phyloP scores from a whole-genome alignment of 345 rosid species.

The Acer saccharum region DNA sequence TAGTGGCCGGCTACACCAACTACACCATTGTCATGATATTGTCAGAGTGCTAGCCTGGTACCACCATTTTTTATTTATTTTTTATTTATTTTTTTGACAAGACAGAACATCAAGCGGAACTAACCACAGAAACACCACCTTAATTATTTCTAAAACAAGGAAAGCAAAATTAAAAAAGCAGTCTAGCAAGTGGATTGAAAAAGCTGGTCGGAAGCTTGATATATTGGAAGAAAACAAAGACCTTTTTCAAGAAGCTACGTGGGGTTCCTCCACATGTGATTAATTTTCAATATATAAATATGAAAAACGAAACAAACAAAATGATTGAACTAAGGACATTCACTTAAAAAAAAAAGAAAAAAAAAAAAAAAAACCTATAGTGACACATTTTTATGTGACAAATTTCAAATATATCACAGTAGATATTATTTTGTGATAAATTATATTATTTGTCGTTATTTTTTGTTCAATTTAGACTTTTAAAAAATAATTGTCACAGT shows the following conservation, averaged over 20 bases:
- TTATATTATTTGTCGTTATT: no score
- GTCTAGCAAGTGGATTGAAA: slow-evolving; percentile 12
- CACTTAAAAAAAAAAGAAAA: no score
- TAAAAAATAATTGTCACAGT: no score
- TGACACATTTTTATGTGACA: no score
- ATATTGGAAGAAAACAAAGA: no score
- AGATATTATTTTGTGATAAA: no score
- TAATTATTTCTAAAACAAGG: not conserved
- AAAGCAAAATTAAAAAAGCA: not conserved
- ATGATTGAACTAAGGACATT: not conserved
- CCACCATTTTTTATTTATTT: not conserved
- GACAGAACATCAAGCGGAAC: no score
- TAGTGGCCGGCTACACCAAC: not conserved
- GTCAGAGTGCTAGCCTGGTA: not conserved
- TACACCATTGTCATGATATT: not conserved
- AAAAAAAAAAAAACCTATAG: no score
- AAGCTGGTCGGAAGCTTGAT: not conserved
- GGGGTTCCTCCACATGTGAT: not conserved
- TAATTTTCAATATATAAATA: not conserved
- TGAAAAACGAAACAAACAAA: slow-evolving; percentile 13
- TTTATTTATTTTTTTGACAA: no score
- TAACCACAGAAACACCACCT: not conserved
- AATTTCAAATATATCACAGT: no score
- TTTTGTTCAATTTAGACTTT: no score
- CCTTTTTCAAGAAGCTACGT: not conserved